These are phyloP conservation scores for Volvox reticuliferus DNA, from an alignment of 139 green algal genomes.

Conservation along the genomic window DNA sequence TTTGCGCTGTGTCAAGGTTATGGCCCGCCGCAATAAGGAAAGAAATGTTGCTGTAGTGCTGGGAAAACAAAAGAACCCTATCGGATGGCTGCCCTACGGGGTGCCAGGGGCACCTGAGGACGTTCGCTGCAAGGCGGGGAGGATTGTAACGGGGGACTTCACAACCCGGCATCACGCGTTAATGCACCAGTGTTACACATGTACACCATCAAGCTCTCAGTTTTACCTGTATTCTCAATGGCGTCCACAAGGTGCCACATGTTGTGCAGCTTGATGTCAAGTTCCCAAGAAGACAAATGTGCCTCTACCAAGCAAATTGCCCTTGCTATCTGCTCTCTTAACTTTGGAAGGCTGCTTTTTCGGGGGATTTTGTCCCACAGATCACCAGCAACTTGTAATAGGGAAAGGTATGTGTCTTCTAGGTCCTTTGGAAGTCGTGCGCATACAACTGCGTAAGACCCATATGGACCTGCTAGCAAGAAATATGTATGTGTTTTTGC, in stretches of 20 bases:
- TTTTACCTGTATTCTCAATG: neutral
- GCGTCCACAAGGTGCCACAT: neutral
- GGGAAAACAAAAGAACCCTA: neutral
- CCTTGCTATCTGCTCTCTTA: neutral
- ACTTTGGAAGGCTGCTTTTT: neutral
- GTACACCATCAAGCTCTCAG: neutral
- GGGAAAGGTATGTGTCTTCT: neutral
- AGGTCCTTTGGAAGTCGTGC: neutral
- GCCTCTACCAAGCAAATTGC: neutral
- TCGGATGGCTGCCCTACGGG: no score
- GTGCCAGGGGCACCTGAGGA: no score
- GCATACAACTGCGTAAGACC: neutral
- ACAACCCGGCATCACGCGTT: neutral
- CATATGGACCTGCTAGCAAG: neutral
- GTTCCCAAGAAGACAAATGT: neutral
- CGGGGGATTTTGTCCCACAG: neutral
- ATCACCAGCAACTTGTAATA: neutral
- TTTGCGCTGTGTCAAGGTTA: no score
- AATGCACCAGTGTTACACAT: neutral
- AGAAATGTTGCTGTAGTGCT: no score
- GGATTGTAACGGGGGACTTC: no score
- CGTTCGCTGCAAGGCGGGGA: no score
- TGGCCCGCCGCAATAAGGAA: no score
- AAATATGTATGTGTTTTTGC: neutral
- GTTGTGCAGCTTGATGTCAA: conserved; percentile 36